Conservation (phyloP, 257 asterid genomes). For the Galeopsis tetrahit region DNA sequence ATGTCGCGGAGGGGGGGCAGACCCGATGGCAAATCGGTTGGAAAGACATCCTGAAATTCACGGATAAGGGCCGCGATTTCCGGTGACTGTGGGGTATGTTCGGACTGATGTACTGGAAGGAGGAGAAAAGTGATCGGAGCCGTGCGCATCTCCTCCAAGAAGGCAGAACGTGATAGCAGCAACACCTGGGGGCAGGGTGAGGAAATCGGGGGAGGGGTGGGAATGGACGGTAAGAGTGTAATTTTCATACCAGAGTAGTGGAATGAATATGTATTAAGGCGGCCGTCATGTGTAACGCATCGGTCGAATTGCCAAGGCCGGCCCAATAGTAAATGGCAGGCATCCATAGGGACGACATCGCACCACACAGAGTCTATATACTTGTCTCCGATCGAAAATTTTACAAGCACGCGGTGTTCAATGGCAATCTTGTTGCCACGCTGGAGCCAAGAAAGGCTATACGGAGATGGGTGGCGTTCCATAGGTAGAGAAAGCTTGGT, state of each 20-base stretch:
- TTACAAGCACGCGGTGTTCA: not conserved
- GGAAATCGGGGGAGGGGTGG: not conserved
- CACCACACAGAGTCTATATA: not conserved
- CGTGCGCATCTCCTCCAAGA: too few relatives aligned
- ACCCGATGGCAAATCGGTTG: not conserved
- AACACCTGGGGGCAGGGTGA: too few relatives aligned
- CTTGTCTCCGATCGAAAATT: not conserved
- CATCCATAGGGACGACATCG: not conserved
- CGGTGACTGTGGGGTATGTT: not conserved
- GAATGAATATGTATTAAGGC: not conserved
- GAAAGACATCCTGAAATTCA: too few relatives aligned
- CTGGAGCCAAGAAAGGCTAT: not conserved
- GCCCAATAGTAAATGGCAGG: not conserved
- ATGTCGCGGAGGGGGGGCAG: not conserved
- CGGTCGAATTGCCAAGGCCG: not conserved
- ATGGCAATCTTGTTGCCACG: not conserved
- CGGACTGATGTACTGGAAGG: too few relatives aligned
- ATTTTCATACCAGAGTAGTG: not conserved
- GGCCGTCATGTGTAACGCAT: not conserved
- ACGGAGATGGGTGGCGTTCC: not conserved
- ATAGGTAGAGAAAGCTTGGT: not conserved
- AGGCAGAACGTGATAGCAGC: too few relatives aligned
- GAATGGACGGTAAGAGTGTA: not conserved
- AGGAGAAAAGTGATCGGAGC: too few relatives aligned
- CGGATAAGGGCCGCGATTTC: too few relatives aligned